Evolutionary conservation across 805 yeast genomes (phyloP).

Genomic region (Schwanniomyces vanrijiae): DNA sequence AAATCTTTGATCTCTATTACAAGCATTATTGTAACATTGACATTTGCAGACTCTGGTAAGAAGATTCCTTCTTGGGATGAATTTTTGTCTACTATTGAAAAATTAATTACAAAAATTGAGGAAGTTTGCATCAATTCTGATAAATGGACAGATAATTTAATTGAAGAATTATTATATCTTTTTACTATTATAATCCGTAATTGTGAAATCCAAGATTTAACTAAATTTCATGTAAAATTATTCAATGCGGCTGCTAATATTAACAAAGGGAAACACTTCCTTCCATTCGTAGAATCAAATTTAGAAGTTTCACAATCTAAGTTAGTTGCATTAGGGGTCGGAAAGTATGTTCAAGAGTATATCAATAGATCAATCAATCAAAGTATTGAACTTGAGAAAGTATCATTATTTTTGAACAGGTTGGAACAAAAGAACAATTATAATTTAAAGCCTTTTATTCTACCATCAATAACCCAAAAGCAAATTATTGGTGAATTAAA

Average conservation of each 20-base stretch:
- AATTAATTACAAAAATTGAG: slow-evolving; percentile 16
- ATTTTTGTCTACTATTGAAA: slow-evolving; percentile 18
- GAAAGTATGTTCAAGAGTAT: slow-evolving; percentile 47
- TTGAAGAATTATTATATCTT: slow-evolving; percentile 41
- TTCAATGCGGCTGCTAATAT: slow-evolving; percentile 33
- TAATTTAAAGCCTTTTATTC: slow-evolving; percentile 10
- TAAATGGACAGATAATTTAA: slow-evolving; percentile 6
- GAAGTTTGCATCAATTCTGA: background rate
- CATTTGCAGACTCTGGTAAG: slow-evolving; percentile 71
- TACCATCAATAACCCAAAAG: slow-evolving; percentile 31
- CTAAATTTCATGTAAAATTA: slow-evolving; percentile 45
- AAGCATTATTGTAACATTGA: slow-evolving; percentile 46
- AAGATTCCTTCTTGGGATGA: slow-evolving; percentile 56
- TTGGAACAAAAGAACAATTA: slow-evolving; percentile 1
- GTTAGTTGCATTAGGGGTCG: slow-evolving; percentile 42
- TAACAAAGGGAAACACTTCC: slow-evolving; percentile 27
- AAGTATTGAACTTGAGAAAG: slow-evolving; percentile 27
- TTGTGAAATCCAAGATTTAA: slow-evolving; percentile 46
- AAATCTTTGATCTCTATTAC: slow-evolving; percentile 25
- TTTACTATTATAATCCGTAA: slow-evolving; percentile 56
- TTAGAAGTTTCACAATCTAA: slow-evolving; percentile 44
- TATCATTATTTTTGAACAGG: slow-evolving; percentile 21
- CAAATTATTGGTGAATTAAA: slow-evolving; percentile 9
- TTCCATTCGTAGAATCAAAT: slow-evolving; percentile 49
- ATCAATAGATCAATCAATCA: slow-evolving; percentile 31